Conservation (phyloP, 2,329 filamentous ascomycete genomes). For the Massarina eburnea region DNA sequence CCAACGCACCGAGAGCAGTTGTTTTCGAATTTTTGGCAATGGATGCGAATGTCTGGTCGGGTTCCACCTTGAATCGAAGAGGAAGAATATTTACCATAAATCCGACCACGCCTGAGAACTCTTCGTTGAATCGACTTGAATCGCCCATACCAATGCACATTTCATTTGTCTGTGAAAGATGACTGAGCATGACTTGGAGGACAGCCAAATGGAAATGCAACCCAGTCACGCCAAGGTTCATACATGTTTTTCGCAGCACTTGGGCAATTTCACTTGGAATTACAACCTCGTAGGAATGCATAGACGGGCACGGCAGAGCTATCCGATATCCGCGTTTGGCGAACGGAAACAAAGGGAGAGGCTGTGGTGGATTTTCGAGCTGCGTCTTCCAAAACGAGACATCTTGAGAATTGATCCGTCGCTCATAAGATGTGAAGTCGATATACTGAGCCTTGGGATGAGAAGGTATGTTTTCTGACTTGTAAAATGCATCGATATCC, state of each 20-base stretch:
- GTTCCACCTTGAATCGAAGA: too few species aligned
- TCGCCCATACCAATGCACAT: too few species aligned
- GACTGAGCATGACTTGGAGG: background rate
- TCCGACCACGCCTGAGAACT: too few species aligned
- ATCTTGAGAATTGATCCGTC: background rate
- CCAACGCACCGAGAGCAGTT: too few species aligned
- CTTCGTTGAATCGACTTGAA: too few species aligned
- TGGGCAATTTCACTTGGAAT: background rate
- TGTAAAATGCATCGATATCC: background rate
- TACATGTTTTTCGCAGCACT: background rate
- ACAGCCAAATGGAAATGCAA: background rate
- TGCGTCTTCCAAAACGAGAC: background rate
- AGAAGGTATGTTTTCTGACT: background rate
- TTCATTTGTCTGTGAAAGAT: background rate
- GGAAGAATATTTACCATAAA: too few species aligned
- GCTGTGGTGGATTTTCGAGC: background rate
- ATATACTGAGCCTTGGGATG: conserved; percentile 16
- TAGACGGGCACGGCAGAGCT: too few species aligned
- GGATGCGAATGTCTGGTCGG: too few species aligned
- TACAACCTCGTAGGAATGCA: too few species aligned
- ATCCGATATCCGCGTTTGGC: background rate
- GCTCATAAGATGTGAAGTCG: conserved; percentile 7
- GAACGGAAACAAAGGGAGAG: conserved; percentile 2
- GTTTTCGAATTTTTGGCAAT: too few species aligned
- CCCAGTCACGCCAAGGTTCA: background rate